Conservation (phyloP, 2,329 filamentous ascomycete species). For the Monilinia polystroma region DNA sequence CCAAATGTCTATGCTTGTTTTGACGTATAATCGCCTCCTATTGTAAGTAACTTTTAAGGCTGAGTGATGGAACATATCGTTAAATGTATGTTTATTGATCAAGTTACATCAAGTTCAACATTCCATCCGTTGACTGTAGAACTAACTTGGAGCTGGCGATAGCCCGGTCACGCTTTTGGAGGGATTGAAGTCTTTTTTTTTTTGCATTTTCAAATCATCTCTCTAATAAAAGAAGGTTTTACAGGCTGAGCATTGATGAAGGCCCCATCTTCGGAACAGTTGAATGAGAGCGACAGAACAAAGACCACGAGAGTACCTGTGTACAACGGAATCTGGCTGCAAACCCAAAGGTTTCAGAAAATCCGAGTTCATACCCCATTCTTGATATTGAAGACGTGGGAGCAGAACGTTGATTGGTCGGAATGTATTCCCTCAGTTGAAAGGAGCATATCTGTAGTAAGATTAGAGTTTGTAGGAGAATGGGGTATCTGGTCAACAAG, state of each 20-base stretch:
- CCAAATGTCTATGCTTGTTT: not conserved
- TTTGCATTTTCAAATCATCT: not conserved
- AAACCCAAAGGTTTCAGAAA: not conserved
- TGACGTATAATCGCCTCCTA: not conserved
- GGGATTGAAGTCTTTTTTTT: not conserved
- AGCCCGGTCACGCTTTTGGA: slow-evolving; percentile 7
- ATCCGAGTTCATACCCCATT: slow-evolving; percentile 3
- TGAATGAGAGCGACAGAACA: not conserved
- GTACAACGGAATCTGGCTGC: not conserved
- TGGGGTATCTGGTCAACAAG: slow-evolving; percentile 9
- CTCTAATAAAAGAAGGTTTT: not conserved
- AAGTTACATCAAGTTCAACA: not conserved
- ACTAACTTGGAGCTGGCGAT: not conserved
- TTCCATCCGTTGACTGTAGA: not conserved
- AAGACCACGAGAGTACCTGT: slow-evolving; percentile 15
- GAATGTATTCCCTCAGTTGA: not conserved
- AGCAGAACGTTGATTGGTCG: not conserved
- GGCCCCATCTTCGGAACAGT: slow-evolving; percentile 7
- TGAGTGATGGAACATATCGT: not conserved
- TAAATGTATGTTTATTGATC: not conserved
- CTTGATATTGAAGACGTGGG: slow-evolving; percentile 10
- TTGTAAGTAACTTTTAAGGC: not conserved
- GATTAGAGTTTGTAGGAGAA: slow-evolving; percentile 6
- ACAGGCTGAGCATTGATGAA: not conserved
- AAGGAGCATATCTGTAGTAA: not conserved